Evolutionary conservation across 1,284 basidiomycete genomes (phyloP).

Genomic region (Crepidotus sp.): DNA sequence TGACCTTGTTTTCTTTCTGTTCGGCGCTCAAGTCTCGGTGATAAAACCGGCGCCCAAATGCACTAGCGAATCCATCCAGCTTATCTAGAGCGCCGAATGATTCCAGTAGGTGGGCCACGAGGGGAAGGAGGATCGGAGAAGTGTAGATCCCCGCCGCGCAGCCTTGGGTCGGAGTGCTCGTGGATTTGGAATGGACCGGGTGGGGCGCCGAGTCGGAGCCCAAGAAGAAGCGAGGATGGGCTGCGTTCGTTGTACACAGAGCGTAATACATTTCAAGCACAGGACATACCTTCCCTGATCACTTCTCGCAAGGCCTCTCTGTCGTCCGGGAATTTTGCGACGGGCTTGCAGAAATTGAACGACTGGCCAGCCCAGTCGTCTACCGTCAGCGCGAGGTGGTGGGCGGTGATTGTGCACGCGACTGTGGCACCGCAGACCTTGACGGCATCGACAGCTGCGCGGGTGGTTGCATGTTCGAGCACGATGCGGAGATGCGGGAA

Average conservation of each 20-base stretch:
- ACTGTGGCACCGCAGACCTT: slow-evolving; percentile 82
- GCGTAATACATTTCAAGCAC: background rate
- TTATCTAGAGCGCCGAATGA: slow-evolving; percentile 78
- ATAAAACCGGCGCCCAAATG: slow-evolving; percentile 78
- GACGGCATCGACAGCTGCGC: slow-evolving; percentile 89
- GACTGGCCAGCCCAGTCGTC: slow-evolving; percentile 98
- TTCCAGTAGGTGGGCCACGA: slow-evolving; percentile 80
- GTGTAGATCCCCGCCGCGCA: slow-evolving; percentile 96
- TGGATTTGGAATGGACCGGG: slow-evolving; percentile 73
- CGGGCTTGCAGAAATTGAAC: slow-evolving; percentile 97
- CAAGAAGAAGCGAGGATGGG: slow-evolving; percentile 94
- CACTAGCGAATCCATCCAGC: slow-evolving; percentile 72
- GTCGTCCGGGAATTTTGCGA: slow-evolving; percentile 95
- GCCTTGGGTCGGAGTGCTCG: slow-evolving; percentile 57
- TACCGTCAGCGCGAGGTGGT: slow-evolving; percentile 90
- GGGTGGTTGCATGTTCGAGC: slow-evolving; percentile 97
- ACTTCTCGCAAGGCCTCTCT: slow-evolving; percentile 78
- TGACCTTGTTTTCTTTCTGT: slow-evolving; percentile 28
- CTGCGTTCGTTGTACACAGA: slow-evolving; percentile 29
- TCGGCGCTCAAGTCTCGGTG: slow-evolving; percentile 28
- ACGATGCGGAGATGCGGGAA: slow-evolving; percentile 97
- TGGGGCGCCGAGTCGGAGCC: slow-evolving; percentile 98
- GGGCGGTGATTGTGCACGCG: slow-evolving; percentile 94
- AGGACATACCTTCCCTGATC: slow-evolving; percentile 59
- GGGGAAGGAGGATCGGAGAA: slow-evolving; percentile 80